A percentile compares a stretch with the other conserved stretches of the same genome.
Evolutionary conservation across 495 filamentous ascomycete genomes (phyloP).

Genomic region (Aspergillus hancockii): DNA sequence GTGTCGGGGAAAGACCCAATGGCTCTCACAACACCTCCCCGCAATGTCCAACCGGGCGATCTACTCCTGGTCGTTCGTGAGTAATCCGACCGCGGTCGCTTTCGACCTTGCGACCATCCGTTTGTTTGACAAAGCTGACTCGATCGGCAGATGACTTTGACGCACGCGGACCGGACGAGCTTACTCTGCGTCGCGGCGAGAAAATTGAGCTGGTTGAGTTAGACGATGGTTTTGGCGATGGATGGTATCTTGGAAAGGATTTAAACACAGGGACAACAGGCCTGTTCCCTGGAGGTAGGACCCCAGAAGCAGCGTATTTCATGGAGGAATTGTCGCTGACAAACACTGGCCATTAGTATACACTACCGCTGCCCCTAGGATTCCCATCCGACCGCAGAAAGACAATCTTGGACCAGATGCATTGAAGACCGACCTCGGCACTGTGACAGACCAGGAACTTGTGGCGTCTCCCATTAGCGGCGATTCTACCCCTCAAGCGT

Average conservation of each 20-base stretch:
- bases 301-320: neutral
- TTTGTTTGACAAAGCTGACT: constrained; percentile 15
- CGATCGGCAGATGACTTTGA: constrained; percentile 70
- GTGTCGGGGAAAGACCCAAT: constrained; percentile 23
- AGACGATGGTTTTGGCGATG: constrained; percentile 97
- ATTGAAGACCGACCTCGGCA: constrained; percentile 4
- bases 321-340: constrained; percentile 5
- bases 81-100: constrained; percentile 38
- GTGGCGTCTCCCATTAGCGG: constrained; percentile 31
- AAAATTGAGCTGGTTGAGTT: constrained; percentile 89
- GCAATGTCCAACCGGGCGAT: constrained; percentile 61
- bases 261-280: constrained; percentile 71
- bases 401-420: constrained; percentile 8
- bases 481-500: constrained; percentile 51
- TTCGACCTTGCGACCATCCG: constrained; percentile 9
- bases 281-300: constrained; percentile 85
- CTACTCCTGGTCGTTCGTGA: constrained; percentile 77
- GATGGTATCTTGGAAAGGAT: constrained; percentile 93
- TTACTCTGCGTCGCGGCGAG: constrained; percentile 83
- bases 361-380: constrained; percentile 35
- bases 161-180: constrained; percentile 87
- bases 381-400: constrained; percentile 16
- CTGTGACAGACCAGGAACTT: constrained; percentile 1
- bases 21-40: constrained; percentile 41
- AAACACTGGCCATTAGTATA: constrained; percentile 25